phyloP scores from a whole-genome alignment of 73 alveolate species.

The Breviolum minutum region DNA sequence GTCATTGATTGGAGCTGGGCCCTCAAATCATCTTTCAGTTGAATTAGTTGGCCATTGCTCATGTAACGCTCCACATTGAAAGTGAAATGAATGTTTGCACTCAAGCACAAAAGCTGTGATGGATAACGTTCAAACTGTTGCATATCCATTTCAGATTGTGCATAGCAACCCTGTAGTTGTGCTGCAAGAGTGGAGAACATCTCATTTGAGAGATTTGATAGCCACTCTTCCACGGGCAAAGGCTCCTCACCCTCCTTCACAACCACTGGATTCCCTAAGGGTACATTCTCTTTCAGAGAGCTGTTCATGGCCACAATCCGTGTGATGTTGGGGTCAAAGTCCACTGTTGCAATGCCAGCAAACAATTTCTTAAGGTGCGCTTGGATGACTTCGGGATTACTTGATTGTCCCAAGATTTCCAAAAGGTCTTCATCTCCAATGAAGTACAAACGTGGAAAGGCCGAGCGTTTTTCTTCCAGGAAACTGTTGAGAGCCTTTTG shows the following conservation, averaged over 20 bases:
- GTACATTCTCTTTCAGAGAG: constrained; percentile 99
- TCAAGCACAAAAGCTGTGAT: constrained; percentile 98
- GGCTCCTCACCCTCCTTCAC: constrained; percentile 97
- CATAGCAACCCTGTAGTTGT: constrained; percentile 96
- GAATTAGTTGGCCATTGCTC: constrained; percentile 97
- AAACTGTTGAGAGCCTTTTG: constrained; percentile 99
- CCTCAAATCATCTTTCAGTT: constrained; percentile 96
- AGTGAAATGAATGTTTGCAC: constrained; percentile 99
- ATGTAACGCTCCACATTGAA: constrained; percentile 98
- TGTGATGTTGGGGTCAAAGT: constrained; percentile 98
- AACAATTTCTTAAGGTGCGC: constrained; percentile 99
- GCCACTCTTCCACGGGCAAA: constrained; percentile 99
- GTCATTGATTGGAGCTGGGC: constrained; percentile 96
- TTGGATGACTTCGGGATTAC: constrained; percentile 99
- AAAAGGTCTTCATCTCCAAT: constrained; percentile 99
- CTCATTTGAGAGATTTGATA: constrained; percentile 98
- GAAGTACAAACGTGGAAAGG: constrained; percentile 99
- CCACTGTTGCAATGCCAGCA: constrained; percentile 99
- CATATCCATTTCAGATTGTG: constrained; percentile 95
- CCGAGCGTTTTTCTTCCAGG: constrained; percentile 99
- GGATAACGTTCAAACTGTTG: constrained; percentile 98
- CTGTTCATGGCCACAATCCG: constrained; percentile 99
- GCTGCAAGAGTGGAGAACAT: constrained; percentile 99
- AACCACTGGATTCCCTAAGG: constrained; percentile 96
- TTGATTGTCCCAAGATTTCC: constrained; percentile 99